A percentile compares a stretch with the other conserved stretches of the same genome.
These are phyloP conservation scores for Microascus cirrosus DNA, from an alignment of 2,329 filamentous ascomycete genomes.

Conservation along the genomic window DNA sequence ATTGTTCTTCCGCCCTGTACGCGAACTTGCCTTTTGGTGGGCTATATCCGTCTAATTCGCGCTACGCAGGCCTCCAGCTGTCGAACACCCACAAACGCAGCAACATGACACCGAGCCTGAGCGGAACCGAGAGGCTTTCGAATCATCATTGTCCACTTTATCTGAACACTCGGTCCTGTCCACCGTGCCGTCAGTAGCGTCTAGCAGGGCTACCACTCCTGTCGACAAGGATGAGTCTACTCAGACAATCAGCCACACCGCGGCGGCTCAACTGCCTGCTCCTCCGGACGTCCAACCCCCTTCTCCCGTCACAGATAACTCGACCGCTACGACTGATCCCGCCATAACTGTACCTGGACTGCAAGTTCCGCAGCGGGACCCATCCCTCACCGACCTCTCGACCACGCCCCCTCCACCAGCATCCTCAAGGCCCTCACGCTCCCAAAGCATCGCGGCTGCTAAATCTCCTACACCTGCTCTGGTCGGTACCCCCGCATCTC, in stretches of 20 bases:
- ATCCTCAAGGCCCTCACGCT: not conserved
- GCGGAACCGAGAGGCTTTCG: constrained; percentile 15
- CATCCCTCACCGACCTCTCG: not conserved
- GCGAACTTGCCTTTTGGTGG: not conserved
- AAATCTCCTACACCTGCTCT: not conserved
- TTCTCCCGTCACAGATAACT: constrained; percentile 16
- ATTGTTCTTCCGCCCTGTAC: not conserved
- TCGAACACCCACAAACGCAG: not conserved
- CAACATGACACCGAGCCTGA: not conserved
- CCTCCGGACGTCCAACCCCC: not conserved
- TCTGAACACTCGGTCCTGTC: constrained; percentile 46
- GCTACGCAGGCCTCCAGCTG: not conserved
- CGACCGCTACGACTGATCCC: constrained; percentile 17
- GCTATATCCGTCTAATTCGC: not conserved
- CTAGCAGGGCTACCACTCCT: constrained; percentile 55
- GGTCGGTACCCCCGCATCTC: not conserved
- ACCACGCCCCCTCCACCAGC: not conserved
- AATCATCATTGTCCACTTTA: constrained; percentile 39
- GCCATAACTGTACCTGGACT: not conserved
- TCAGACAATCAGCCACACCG: not conserved
- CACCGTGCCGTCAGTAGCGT: constrained; percentile 40
- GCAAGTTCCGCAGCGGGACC: not conserved
- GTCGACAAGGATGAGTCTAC: constrained; percentile 26
- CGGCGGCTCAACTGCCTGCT: not conserved
- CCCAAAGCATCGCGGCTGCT: not conserved